phyloP scores from a whole-genome alignment of 441 rosid genomes.

The Populus tomentosa region DNA sequence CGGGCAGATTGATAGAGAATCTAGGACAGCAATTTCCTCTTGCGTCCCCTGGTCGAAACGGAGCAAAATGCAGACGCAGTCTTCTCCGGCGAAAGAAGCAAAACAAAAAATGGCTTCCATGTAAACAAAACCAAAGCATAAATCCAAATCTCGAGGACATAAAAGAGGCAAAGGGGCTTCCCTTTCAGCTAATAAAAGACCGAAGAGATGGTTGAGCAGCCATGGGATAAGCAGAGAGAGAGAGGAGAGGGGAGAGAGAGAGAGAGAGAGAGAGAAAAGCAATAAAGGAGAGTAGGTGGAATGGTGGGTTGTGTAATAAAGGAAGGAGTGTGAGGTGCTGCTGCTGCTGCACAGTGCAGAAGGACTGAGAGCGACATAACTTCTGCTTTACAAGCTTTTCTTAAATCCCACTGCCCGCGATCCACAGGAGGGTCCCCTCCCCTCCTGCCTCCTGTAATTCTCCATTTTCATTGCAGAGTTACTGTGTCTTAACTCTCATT shows the following conservation, averaged over 20 bases:
- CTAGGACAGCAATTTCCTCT: no score
- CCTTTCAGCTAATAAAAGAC: no score
- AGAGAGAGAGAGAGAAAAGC: background rate
- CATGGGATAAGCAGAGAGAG: background rate
- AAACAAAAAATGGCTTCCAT: no score
- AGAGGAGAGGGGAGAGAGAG: no score
- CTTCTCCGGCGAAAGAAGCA: background rate
- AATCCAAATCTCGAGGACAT: no score
- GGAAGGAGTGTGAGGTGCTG: background rate
- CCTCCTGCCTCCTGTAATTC: background rate
- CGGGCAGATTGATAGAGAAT: background rate
- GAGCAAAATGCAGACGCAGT: background rate
- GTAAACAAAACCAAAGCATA: no score
- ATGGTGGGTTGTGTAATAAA: constrained; percentile 25
- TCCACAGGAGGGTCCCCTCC: constrained; percentile 5
- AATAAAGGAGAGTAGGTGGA: constrained; percentile 34
- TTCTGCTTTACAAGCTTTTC: constrained; percentile 5
- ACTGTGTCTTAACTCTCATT: no score
- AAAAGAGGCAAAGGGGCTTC: no score
- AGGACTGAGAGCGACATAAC: constrained; percentile 11
- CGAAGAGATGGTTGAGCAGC: background rate
- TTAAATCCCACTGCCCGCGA: constrained; percentile 4
- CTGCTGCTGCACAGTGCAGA: background rate
- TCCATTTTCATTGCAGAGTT: constrained; percentile 4
- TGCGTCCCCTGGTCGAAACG: no score